Base-by-base conservation (phyloP, 129 eudicot genomes). In the Chrysanthemum lavandulifolium region DNA sequence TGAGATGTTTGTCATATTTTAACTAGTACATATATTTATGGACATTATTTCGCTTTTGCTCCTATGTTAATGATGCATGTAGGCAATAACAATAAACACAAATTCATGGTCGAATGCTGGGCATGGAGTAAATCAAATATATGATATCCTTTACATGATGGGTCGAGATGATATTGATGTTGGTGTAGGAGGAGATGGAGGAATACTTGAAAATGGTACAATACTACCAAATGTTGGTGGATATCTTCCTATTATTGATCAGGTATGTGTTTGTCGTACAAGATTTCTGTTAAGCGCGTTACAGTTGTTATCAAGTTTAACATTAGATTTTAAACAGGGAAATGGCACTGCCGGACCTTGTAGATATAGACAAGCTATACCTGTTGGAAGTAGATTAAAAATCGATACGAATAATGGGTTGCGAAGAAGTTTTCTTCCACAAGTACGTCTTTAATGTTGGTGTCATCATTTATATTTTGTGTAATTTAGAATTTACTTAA, bases 121-220 rank as follows among this genome's bases (percentile, higher is more conserved):
- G 9, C 97, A 93, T 66, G 97, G 91, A 0, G 96, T 79, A 60
- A 86, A 93, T 78, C 98, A 93, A 6, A 59, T 90, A 16, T 93
- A 90, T 45, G 97, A 93, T 72, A 25, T 90, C 6, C 96, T 93
- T 72, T 87, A 85, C 84, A 93, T 93, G 98, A 90, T 90, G 98
- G 86, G 82, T 5, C 69, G 98, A 40, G 98, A 93, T 51, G 98
- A 90, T 60, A 69, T 93, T 45, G 81, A 82, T 27, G 96, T 93
- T 64, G 98, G 98, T 11, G 88, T 93, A 2, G 98, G 98, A 52
- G 97, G 98, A 67, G 98, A 93, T 65, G 98, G 93, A 60, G 97
- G 89, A 16, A 89, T 93, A 54, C 88, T 85, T 40, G 69, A 29
- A 29, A 29, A 29, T 29, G 33, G 33, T 29, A 29, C 33, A 3